Evolutionary conservation across 129 eudicot species (phyloP).

Genomic region (Artemisia annua): DNA sequence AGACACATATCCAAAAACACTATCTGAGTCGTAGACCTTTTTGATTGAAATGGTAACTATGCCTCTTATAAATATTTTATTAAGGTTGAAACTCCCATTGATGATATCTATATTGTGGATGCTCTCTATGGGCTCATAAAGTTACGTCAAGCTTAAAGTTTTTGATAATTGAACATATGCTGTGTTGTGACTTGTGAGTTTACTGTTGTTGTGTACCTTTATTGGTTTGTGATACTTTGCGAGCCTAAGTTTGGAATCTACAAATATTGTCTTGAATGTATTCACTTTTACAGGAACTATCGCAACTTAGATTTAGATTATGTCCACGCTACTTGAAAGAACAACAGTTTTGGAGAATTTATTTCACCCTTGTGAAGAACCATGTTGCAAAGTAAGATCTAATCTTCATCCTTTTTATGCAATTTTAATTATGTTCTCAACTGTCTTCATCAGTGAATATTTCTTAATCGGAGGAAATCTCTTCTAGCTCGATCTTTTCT

Average conservation of each 20-base stretch:
- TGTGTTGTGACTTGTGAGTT: too few species aligned
- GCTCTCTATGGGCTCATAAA: constrained; percentile 1
- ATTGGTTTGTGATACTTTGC: neutral
- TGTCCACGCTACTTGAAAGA: constrained; percentile 91
- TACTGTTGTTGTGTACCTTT: neutral
- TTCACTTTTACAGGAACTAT: constrained; percentile 61
- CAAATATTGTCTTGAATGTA: neutral
- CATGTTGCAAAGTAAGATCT: constrained; percentile 67
- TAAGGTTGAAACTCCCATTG: constrained; percentile 10
- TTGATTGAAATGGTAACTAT: neutral
- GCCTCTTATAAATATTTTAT: neutral
- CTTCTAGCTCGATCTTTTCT: neutral
- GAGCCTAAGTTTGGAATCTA: neutral
- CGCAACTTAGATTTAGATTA: constrained; percentile 80
- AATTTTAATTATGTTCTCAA: neutral
- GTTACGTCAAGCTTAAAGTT: neutral
- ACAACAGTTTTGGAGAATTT: constrained; percentile 86
- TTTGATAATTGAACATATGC: neutral
- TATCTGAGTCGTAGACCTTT: too few species aligned
- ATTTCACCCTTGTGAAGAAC: constrained; percentile 74
- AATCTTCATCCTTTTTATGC: constrained; percentile 1
- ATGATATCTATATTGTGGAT: constrained; percentile 11
- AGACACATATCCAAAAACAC: too few species aligned
- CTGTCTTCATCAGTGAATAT: neutral
- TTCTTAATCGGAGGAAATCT: neutral